Conservation (phyloP, 768 basidiomycete genomes). For the Pulveroboletus sp. region DNA sequence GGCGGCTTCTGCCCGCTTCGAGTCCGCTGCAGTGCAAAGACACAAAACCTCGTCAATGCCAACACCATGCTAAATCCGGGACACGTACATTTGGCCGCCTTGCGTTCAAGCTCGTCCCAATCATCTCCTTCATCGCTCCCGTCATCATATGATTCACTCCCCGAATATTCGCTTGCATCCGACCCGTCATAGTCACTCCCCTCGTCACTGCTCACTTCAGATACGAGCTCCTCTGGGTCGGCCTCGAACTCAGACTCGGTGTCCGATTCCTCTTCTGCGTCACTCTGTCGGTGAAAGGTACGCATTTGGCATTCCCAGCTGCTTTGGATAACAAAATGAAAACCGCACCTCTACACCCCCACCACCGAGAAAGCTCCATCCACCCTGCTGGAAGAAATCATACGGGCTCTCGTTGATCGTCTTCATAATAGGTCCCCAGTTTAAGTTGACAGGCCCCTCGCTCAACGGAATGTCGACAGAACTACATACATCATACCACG, state of each 20-base stretch:
- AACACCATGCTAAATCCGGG: background rate
- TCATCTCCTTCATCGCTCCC: slow-evolving; percentile 81
- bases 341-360: slow-evolving; percentile 61
- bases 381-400: slow-evolving; percentile 94
- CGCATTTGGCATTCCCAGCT: slow-evolving; percentile 28
- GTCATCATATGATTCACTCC: slow-evolving; percentile 57
- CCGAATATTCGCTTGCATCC: slow-evolving; percentile 53
- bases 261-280: slow-evolving; percentile 58
- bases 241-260: slow-evolving; percentile 66
- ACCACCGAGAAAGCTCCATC: slow-evolving; percentile 88
- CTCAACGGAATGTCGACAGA: slow-evolving; percentile 96
- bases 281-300: slow-evolving; percentile 41
- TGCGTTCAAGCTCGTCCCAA: slow-evolving; percentile 93
- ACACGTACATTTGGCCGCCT: slow-evolving; percentile 76
- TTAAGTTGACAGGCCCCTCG: slow-evolving; percentile 94
- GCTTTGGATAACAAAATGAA: background rate
- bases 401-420: slow-evolving; percentile 94
- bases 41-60: background rate
- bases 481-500: slow-evolving; percentile 35
- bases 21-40: slow-evolving; percentile 37
- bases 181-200: slow-evolving; percentile 54
- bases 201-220: slow-evolving; percentile 43
- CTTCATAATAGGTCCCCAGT: slow-evolving; percentile 99
- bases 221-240: slow-evolving; percentile 40
- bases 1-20: slow-evolving; percentile 40